A percentile compares a stretch with the other conserved stretches of the same genome.
Evolutionary conservation across 352 stramenopile species (phyloP).

Genomic region (Phytophthora ramorum): DNA sequence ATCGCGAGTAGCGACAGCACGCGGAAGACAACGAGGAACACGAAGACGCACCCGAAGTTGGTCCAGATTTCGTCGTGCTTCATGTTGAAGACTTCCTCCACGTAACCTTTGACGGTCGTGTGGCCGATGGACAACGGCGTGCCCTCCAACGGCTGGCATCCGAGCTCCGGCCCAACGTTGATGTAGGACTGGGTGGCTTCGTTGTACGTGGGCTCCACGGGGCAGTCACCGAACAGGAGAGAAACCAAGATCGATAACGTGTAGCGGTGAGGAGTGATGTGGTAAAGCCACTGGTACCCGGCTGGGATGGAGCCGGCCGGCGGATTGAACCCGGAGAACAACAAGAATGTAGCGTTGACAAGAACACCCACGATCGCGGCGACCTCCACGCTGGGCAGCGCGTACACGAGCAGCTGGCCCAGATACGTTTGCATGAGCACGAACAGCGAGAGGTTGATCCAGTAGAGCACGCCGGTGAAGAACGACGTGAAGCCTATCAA

Average conservation of each 20-base stretch:
- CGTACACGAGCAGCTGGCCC: constrained; percentile 7
- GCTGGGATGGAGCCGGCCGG: constrained; percentile 36
- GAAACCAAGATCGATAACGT: constrained; percentile 28
- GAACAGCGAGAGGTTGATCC: constrained; percentile 28
- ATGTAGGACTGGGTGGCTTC: constrained; percentile 18
- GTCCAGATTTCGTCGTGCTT: constrained; percentile 35
- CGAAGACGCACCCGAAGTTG: constrained; percentile 35
- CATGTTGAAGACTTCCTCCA: constrained; percentile 40
- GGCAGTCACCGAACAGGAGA: constrained; percentile 27
- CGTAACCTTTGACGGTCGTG: constrained; percentile 40
- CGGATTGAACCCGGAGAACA: constrained; percentile 68
- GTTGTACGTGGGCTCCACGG: constrained; percentile 26
- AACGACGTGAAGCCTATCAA: constrained; percentile 38
- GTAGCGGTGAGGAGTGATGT: constrained; percentile 39
- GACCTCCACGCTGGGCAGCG: constrained; percentile 21
- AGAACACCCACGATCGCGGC: constrained; percentile 31
- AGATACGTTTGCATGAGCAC: constrained; percentile 18
- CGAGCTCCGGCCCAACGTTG: constrained; percentile 27
- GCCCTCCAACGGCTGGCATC: constrained; percentile 38
- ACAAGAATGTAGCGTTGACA: constrained; percentile 55
- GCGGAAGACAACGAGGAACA: constrained; percentile 39
- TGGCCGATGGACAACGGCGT: constrained; percentile 27
- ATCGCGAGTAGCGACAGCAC: constrained; percentile 39
- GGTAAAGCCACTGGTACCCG: constrained; percentile 49
- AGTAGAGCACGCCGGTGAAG: constrained; percentile 19